Conservation (phyloP, 345 rosid species). For the Melastoma malabathricum region DNA sequence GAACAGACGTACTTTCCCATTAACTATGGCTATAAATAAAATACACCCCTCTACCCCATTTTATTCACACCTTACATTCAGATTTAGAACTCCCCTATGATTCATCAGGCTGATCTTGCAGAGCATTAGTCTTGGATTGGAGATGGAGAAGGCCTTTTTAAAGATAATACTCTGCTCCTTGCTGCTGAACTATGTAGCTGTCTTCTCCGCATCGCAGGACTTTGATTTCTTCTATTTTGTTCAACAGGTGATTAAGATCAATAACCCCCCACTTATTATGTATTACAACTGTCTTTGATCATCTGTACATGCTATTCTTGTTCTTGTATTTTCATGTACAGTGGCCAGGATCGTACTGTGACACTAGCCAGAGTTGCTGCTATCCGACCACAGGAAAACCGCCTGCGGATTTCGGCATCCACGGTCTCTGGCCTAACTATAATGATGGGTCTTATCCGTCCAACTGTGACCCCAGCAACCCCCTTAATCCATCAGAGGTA, state of each 20-base stretch:
- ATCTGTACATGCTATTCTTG: background rate
- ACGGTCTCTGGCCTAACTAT: constrained; percentile 93
- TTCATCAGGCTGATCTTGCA: background rate
- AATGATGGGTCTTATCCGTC: constrained; percentile 70
- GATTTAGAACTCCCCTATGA: background rate
- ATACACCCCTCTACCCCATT: constrained; percentile 1
- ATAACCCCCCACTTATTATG: too few relatives aligned
- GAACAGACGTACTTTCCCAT: too few relatives aligned
- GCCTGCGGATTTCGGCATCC: constrained; percentile 77
- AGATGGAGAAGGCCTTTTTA: constrained; percentile 16
- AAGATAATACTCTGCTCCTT: constrained; percentile 17
- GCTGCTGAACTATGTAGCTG: constrained; percentile 16
- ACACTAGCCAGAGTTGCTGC: constrained; percentile 51
- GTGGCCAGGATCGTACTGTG: constrained; percentile 99
- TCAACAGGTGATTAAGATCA: constrained; percentile 41
- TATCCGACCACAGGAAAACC: constrained; percentile 86
- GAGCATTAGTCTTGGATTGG: too few relatives aligned
- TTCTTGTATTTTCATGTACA: constrained; percentile 6
- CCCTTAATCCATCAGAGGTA: constrained; percentile 47
- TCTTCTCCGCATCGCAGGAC: constrained; percentile 36
- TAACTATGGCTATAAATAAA: too few relatives aligned
- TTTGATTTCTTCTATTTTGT: constrained; percentile 98
- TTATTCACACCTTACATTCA: background rate
- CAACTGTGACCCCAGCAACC: constrained; percentile 45
- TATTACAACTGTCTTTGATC: too few relatives aligned